Conservation (phyloP, 306 rosid genomes). For the Cicer bijugum region DNA sequence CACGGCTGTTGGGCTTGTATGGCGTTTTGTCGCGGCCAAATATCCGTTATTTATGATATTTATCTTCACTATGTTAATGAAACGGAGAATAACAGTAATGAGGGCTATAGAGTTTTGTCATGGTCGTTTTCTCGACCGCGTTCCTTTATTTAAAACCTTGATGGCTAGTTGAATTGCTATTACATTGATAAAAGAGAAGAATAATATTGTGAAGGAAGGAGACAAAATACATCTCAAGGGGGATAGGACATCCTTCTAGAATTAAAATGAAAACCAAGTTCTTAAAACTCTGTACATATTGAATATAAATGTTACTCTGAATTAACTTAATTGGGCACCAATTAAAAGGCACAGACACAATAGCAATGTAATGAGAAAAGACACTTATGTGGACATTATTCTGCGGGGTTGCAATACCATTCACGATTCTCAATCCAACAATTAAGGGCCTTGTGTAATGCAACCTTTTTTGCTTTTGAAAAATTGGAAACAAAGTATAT, state of each 20-base stretch:
- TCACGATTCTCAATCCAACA: not conserved
- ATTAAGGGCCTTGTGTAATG: not conserved
- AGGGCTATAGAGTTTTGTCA: no score
- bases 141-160: no score
- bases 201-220: not conserved
- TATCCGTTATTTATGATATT: no score
- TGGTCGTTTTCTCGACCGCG: no score
- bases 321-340: not conserved
- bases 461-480: not conserved
- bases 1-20: no score
- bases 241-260: constrained; percentile 12
- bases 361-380: constrained; percentile 3
- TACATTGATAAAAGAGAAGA: constrained; percentile 8
- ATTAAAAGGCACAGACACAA: not conserved
- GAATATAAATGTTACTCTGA: constrained; percentile 13
- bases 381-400: constrained; percentile 5
- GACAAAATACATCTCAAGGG: constrained; percentile 4
- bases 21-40: no score
- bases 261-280: not conserved
- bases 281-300: not conserved
- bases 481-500: not conserved
- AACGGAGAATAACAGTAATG: no score
- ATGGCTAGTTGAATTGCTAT: not conserved
- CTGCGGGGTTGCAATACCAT: not conserved
- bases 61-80: no score